Base-by-base conservation (phyloP, 2,329 filamentous ascomycete species). In the Trichoderma sp. region DNA sequence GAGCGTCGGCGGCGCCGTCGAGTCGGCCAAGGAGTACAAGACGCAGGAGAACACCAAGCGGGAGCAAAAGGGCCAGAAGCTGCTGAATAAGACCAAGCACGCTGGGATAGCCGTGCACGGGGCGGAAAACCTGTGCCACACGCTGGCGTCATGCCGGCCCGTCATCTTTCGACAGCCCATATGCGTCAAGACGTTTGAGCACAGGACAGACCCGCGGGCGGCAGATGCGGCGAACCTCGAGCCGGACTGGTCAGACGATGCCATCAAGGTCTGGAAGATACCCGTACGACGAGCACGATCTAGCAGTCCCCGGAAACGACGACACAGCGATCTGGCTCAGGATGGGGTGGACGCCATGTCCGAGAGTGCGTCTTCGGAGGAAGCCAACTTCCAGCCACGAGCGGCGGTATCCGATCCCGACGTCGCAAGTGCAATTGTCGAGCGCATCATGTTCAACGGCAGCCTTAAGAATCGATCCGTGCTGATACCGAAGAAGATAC, bases 101-200 rank as follows among this genome's bases (percentile, higher is more conserved):
- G 71, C 74, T 15, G 78, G 76, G 19, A 73, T 93, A 66, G 85
- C 83, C n/a, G 80, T 98, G 14, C 90, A 96, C 74, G 93, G 91
- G 3, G 88, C 89, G 5, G 87, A 87, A 59, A 98, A 98, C 74
- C 77, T 98, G 63, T 85, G 88, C 52, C 90, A 97, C 73, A 83
- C 87, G 6, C 77, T 99, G 64, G 93, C 92, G n/a, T 91, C 93
- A 0, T 89, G 90, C 17, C 85, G 95, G 52, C 82, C 88, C 39
- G 97, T 97, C 76, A 87, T 98, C 57, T 94, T 97, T 71, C 85
- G 95, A 44, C 93, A 91, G 71, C 89, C 91, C 0, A 83, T 96
- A 74, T 89, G 90, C 0, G 78, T 97, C n/a, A 80, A 79, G 39
- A 82, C 89, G 1, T 82, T 86, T 68, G 95, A 99, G 76, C 84